Base-by-base conservation (phyloP, 345 rosid species). In the Populus nigra region DNA sequence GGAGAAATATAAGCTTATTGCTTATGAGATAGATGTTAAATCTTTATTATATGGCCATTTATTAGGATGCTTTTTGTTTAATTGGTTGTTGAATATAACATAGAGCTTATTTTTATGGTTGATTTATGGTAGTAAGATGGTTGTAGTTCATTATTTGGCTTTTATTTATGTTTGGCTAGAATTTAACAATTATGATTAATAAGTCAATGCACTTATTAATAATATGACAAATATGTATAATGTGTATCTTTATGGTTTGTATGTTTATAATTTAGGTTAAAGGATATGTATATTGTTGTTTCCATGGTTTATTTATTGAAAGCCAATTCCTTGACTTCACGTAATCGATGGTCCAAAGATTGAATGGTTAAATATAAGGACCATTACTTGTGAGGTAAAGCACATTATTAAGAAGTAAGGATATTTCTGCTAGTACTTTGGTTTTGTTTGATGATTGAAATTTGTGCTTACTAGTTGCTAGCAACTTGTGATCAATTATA, bases 71-170 rank as follows among this genome's bases (percentile, higher is more conserved):
- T 45, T 9, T 33, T n/a, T 33, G 16, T 53, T 77, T 70, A 25
- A 31, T 61, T 41, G 22, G 7, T 62, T 50, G 65, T 50, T 76
- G 49, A 43, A 77, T 29, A 69, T 59, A 57, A 59, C 35, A 3
- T 9, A 47, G 18, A 33, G 13, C 45, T 27, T 66, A 18, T n/a
- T 13, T 63, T 65, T 47, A 31, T 67, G n/a, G 27, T 29, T 62
- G 67, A 27, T 29, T 2, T 2, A 10, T 29, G 20, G 11, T 79
- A 22, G 38, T 68, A 49, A 73, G 77, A 63, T 78, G 63, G 17
- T 63, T 41, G 39, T 33, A 43, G 61, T 59, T 31, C 25, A 67
- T 78, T 68, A 36, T 45, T 73, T 65, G 13, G 71, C 71, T 74
- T 4, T 9, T 69, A 50, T 69, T 12, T 2, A 25, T 57, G 69